A percentile compares a stretch with the other conserved stretches of the same genome.
Conservation (phyloP, 2,329 filamentous ascomycete species). For the Tolypocladium tundrense region DNA sequence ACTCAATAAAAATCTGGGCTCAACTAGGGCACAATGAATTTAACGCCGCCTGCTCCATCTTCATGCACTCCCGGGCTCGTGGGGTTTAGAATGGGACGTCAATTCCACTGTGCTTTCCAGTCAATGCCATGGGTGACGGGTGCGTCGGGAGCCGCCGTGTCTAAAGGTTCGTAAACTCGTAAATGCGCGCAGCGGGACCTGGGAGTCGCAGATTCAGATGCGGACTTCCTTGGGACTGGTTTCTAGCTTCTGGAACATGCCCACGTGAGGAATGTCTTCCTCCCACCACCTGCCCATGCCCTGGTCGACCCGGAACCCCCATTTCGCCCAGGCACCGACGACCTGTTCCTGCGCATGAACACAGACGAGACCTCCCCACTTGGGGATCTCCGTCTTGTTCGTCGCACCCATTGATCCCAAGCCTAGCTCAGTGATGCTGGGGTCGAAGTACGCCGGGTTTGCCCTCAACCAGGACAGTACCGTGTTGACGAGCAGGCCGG, state of each 20-base stretch:
- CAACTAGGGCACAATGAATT: slow-evolving; percentile 26
- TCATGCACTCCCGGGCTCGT: background rate
- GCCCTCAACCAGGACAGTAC: slow-evolving; percentile 57
- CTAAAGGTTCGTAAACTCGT: background rate
- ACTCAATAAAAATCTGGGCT: slow-evolving; percentile 33
- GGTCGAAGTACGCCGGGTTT: slow-evolving; percentile 48
- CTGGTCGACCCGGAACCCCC: slow-evolving; percentile 67
- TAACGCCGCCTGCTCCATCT: slow-evolving; percentile 1
- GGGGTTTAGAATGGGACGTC: background rate
- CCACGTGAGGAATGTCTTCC: slow-evolving; percentile 75
- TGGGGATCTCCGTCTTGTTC: slow-evolving; percentile 31
- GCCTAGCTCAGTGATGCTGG: slow-evolving; percentile 32
- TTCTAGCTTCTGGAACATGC: slow-evolving; percentile 58
- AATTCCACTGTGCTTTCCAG: no score
- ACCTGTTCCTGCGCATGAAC: slow-evolving; percentile 68
- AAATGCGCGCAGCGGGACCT: background rate
- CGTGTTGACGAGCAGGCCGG: slow-evolving; percentile 53
- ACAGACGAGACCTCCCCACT: slow-evolving; percentile 67
- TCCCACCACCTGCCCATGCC: slow-evolving; percentile 70
- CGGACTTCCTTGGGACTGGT: slow-evolving; percentile 16
- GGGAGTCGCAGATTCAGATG: slow-evolving; percentile 7
- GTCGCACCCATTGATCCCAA: slow-evolving; percentile 32
- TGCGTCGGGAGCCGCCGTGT: background rate
- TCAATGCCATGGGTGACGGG: background rate
- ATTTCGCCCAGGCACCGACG: slow-evolving; percentile 53